Evolutionary conservation across 139 green algal species (phyloP).

Genomic region (Chlamydomonas applanata): DNA sequence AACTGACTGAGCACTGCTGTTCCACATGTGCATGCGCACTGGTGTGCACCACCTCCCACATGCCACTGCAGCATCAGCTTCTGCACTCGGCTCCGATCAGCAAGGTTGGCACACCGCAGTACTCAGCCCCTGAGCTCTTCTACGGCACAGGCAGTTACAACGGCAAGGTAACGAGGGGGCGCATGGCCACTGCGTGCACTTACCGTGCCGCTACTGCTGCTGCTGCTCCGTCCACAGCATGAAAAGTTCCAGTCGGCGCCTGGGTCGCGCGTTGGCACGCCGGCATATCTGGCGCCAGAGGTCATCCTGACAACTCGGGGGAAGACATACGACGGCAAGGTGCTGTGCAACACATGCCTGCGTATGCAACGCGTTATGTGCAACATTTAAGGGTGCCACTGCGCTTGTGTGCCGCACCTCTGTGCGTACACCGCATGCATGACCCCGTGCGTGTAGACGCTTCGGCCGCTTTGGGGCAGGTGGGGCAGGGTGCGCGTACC

Average conservation of each 20-base stretch:
- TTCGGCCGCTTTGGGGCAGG: not conserved
- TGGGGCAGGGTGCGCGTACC: not conserved
- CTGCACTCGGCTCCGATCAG: constrained; percentile 30
- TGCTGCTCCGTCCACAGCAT: constrained; percentile 42
- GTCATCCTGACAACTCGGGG: constrained; percentile 85
- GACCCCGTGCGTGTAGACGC: not conserved
- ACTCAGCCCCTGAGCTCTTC: constrained; percentile 35
- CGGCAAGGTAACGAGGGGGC: constrained; percentile 20
- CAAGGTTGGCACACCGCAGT: constrained; percentile 35
- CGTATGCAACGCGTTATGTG: not conserved
- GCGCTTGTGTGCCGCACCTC: not conserved
- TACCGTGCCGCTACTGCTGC: not conserved
- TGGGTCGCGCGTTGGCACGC: constrained; percentile 90
- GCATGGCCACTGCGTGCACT: not conserved
- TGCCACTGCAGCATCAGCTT: constrained; percentile 71
- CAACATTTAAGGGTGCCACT: not conserved
- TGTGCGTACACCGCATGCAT: not conserved
- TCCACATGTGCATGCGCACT: not conserved
- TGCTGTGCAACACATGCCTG: constrained; percentile 11
- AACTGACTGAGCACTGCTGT: too few relatives aligned
- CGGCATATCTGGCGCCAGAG: constrained; percentile 96
- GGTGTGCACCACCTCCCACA: not conserved
- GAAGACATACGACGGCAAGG: constrained; percentile 88
- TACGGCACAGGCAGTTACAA: constrained; percentile 21
- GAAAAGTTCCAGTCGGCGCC: constrained; percentile 80